A percentile compares a stretch with the other conserved stretches of the same genome.
Conservation (phyloP, 495 filamentous ascomycete species). For the Xylaria flabelliformis region DNA sequence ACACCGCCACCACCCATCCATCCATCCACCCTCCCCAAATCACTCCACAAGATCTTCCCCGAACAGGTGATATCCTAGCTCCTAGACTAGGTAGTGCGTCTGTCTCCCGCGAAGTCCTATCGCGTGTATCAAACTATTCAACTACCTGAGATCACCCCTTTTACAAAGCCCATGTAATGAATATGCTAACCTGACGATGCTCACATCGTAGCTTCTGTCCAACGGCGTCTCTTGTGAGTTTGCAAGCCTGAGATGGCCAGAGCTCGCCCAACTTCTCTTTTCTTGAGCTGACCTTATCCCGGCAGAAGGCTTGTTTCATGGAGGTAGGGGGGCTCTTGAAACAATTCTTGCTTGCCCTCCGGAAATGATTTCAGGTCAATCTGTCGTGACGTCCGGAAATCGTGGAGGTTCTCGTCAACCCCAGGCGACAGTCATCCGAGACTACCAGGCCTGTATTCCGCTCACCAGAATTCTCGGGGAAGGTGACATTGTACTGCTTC, state of each 20-base stretch:
- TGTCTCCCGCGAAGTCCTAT: slow-evolving; percentile 6
- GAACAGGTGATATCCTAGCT: slow-evolving; percentile 12
- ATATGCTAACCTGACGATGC: slow-evolving; percentile 25
- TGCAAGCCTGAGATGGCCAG: neutral
- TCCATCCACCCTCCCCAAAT: slow-evolving; percentile 13
- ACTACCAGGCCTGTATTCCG: slow-evolving; percentile 49
- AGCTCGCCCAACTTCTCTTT: neutral
- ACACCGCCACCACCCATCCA: slow-evolving; percentile 21
- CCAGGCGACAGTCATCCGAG: slow-evolving; percentile 38
- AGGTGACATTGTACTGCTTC: slow-evolving; percentile 60
- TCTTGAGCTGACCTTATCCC: neutral
- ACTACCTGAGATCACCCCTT: neutral
- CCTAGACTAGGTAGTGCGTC: slow-evolving; percentile 15
- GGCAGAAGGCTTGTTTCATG: slow-evolving; percentile 27
- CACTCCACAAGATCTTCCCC: slow-evolving; percentile 14
- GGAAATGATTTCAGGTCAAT: slow-evolving; percentile 32
- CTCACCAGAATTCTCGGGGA: slow-evolving; percentile 49
- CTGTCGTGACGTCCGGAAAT: slow-evolving; percentile 28
- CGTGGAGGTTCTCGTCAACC: slow-evolving; percentile 28
- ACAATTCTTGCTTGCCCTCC: slow-evolving; percentile 26
- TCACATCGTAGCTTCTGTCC: slow-evolving; percentile 24
- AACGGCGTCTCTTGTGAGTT: slow-evolving; percentile 23
- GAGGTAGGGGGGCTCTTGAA: slow-evolving; percentile 25
- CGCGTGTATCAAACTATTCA: slow-evolving; percentile 12
- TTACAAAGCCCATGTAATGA: neutral